Conservation (phyloP, 805 yeast genomes). For the Yarrowia osloensis region DNA sequence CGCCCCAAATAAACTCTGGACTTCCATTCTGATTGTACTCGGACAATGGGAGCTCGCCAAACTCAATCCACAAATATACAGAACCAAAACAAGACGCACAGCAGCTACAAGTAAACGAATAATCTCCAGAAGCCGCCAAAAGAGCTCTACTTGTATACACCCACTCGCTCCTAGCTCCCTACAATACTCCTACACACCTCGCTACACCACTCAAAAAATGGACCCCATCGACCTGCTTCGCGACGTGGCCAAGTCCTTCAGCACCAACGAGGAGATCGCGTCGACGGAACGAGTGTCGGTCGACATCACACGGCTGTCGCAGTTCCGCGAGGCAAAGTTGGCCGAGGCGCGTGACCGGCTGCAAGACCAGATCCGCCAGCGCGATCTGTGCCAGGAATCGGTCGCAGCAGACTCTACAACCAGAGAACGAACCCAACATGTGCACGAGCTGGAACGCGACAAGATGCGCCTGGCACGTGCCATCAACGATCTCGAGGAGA, state of each 20-base stretch:
- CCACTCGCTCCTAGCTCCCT: no score
- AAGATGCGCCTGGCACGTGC: slow-evolving; percentile 39
- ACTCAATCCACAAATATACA: neutral
- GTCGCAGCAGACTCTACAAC: slow-evolving; percentile 33
- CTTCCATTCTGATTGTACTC: neutral
- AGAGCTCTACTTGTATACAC: no score
- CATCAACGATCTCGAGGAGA: slow-evolving; percentile 39
- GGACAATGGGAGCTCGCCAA: neutral
- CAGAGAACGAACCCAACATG: slow-evolving; percentile 32
- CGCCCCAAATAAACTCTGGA: neutral
- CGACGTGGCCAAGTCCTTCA: slow-evolving; percentile 19
- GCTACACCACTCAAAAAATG: neutral
- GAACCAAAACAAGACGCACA: slow-evolving; percentile 6
- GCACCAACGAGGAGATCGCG: slow-evolving; percentile 23
- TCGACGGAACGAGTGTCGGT: slow-evolving; percentile 6
- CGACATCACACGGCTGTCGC: slow-evolving; percentile 7
- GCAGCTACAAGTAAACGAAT: neutral
- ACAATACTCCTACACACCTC: no score
- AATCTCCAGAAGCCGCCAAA: neutral
- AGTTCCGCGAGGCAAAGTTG: slow-evolving; percentile 5
- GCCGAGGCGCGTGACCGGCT: slow-evolving; percentile 30
- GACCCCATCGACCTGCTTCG: slow-evolving; percentile 21
- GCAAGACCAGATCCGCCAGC: slow-evolving; percentile 34
- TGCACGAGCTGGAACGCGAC: slow-evolving; percentile 37
- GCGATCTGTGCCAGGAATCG: slow-evolving; percentile 36